These are phyloP conservation scores for Tardiomyces digboiensis DNA, from an alignment of 1,139 yeast species.

Conservation along the genomic window DNA sequence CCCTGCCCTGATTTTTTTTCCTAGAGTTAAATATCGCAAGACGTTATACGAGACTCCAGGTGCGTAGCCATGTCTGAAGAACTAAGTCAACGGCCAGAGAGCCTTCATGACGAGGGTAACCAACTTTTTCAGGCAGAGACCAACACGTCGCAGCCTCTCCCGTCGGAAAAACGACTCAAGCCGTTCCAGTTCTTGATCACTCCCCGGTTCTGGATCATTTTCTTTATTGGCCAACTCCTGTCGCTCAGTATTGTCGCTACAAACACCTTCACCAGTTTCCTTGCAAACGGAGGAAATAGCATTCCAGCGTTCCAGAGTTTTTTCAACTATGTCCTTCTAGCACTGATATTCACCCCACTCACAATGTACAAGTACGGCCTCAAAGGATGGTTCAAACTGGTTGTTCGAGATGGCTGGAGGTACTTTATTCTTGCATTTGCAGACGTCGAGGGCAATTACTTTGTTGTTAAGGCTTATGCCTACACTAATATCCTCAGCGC, in stretches of 20 bases:
- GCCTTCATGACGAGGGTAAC: too few species aligned
- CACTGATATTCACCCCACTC: constrained; percentile 30
- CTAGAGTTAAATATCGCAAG: too few species aligned
- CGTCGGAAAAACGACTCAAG: neutral
- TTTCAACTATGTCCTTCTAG: constrained; percentile 30
- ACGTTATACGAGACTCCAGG: too few species aligned
- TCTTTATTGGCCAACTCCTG: constrained; percentile 33
- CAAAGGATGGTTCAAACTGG: constrained; percentile 23
- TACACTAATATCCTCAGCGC: constrained; percentile 36
- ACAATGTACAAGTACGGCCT: constrained; percentile 31
- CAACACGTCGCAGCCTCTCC: neutral
- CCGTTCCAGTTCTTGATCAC: constrained; percentile 26
- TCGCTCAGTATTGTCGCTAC: constrained; percentile 34
- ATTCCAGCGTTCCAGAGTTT: constrained; percentile 37
- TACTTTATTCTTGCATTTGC: constrained; percentile 33
- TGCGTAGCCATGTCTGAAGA: too few species aligned
- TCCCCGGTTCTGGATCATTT: constrained; percentile 31
- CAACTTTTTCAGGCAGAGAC: too few species aligned
- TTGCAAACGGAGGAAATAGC: constrained; percentile 29
- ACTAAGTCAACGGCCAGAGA: too few species aligned
- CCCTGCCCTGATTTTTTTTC: too few species aligned
- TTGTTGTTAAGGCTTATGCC: constrained; percentile 34
- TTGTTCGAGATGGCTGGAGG: constrained; percentile 32
- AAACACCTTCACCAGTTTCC: constrained; percentile 32
- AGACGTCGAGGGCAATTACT: constrained; percentile 37